Evolutionary conservation across 768 basidiomycete species (phyloP).

Genomic region (Tulasnella sp.): DNA sequence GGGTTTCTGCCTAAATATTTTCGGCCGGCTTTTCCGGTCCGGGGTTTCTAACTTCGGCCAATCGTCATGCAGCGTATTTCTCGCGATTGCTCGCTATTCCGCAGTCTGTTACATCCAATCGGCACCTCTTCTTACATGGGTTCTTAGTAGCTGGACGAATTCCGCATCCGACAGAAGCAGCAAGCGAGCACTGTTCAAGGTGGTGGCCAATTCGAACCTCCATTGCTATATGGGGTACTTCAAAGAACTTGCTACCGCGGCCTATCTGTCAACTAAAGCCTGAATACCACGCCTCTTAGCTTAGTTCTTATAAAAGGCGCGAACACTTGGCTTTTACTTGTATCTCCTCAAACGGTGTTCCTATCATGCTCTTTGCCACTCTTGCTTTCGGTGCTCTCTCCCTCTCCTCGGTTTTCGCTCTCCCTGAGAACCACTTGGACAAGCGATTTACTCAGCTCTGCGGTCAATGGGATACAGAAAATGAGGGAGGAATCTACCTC

Average conservation of each 20-base stretch:
- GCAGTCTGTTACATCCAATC: neutral
- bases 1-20: too few species aligned
- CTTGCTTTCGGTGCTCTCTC: neutral
- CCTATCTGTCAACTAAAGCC: neutral
- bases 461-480: constrained; percentile 9
- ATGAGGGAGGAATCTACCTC: constrained; percentile 7
- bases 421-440: neutral
- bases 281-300: neutral
- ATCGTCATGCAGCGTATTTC: neutral
- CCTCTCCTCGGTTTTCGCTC: neutral
- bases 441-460: neutral
- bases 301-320: neutral
- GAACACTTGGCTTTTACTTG: constrained; percentile 1
- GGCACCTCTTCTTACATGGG: neutral
- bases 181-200: neutral
- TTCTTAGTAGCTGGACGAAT: neutral
- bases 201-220: neutral
- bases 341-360: neutral
- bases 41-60: neutral
- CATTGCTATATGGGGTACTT: neutral
- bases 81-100: neutral
- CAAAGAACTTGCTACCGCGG: neutral
- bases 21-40: too few species aligned
- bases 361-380: neutral
- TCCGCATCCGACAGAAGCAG: neutral